A percentile compares a stretch with the other conserved stretches of the same genome.
phyloP scores from a whole-genome alignment of 2,329 filamentous ascomycete genomes.

The Aspergillus terreus region DNA sequence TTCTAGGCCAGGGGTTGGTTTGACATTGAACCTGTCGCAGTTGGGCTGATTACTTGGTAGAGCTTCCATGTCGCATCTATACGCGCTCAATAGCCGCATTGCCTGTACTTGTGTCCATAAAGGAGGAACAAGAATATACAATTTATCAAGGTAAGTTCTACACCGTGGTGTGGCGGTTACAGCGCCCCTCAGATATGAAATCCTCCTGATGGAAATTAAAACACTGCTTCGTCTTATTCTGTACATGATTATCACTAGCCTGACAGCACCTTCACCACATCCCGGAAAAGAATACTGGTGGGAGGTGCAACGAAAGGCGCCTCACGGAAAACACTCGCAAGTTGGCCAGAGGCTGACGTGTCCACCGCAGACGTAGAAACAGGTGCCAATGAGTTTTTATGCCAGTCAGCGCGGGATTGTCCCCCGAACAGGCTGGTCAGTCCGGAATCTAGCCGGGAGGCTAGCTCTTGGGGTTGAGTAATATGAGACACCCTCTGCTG shows the following conservation, averaged over 20 bases:
- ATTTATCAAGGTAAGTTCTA: too few relatives aligned
- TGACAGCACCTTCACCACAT: conserved; percentile 30
- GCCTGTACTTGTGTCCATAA: too few relatives aligned
- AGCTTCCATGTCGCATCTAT: too few relatives aligned
- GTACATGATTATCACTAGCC: conserved; percentile 19
- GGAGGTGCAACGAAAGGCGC: conserved; percentile 37
- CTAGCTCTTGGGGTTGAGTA: conserved; percentile 19
- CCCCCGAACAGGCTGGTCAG: conserved; percentile 33
- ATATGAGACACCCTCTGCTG: conserved; percentile 21
- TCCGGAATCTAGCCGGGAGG: conserved; percentile 26
- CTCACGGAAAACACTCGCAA: conserved; percentile 37
- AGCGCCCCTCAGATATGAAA: background rate
- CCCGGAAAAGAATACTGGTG: conserved; percentile 35
- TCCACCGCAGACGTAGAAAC: background rate
- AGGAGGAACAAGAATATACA: too few relatives aligned
- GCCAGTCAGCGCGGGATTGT: conserved; percentile 2
- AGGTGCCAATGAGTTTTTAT: background rate
- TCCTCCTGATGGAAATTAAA: background rate
- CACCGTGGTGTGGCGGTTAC: too few relatives aligned
- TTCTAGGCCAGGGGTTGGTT: too few relatives aligned
- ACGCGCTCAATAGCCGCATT: too few relatives aligned
- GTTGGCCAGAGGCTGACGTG: conserved; percentile 17
- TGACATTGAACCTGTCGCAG: too few relatives aligned
- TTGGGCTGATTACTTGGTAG: too few relatives aligned
- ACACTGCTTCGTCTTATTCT: conserved; percentile 8